Evolutionary conservation across 2,329 filamentous ascomycete genomes (phyloP), one percentile per base, ranked within the genome.

Genomic region (Cladosporium sp.): DNA sequence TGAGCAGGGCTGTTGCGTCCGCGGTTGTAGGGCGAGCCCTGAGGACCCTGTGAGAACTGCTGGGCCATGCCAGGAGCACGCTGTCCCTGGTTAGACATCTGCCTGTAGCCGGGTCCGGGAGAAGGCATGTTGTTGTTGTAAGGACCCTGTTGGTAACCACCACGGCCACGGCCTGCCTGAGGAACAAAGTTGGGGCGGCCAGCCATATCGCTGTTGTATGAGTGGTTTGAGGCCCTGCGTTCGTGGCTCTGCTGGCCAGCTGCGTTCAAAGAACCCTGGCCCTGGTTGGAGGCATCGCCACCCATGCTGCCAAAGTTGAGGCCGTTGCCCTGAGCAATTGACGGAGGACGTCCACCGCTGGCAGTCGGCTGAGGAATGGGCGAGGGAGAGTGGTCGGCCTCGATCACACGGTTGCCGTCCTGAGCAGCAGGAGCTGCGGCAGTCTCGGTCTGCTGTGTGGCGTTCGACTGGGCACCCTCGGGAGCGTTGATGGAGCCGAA

Each of bases 311-410:
- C 93, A 82, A 97, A 97, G 72, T 83, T 86, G 61, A 91, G 86
- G 78, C 89, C 88, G 74, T 88, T 89, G 63, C 86, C 86, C 71
- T 90, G 88, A 70, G 88, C 88, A 69, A 92, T 85, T 69, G 86
- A 86, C 53, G 93, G 92, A 71, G 93, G 93, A 74, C 92, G 83
- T 64, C 89, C 92, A 72, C 93, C 92, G 74, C 93, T 95, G 74
- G 89, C 91, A 63, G 90, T 87, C 60, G 93, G 92, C 78, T 94
- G 91, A 34, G 95, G 94, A 72, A 98, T 98, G 5, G 95, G 95
- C 49, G 92, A 94, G 4, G 95, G 95, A 54, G 94, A 97, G 71
- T 91, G 89, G 58, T 91, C 89, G 6, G 95, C 95, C 54, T 93
- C 96, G 57, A 89, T 88, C 60, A 94, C 86, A 72, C 91, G 88